Conservation (phyloP, 2,329 filamentous ascomycete species). For the Aquanectria penicillioides region DNA sequence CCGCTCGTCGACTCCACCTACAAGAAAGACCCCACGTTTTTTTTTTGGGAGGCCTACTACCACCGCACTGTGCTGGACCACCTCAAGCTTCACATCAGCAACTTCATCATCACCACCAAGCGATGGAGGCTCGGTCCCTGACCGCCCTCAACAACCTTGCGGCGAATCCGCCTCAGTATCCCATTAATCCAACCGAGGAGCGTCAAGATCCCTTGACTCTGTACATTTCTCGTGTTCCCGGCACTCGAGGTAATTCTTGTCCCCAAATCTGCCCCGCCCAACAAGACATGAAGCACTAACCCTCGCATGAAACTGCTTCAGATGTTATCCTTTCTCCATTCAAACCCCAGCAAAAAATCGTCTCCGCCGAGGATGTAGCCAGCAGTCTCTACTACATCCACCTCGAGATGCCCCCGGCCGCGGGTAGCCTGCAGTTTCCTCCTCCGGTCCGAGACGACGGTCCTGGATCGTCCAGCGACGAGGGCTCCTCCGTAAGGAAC, state of each 20-base stretch:
- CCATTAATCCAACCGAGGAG: slow-evolving; percentile 76
- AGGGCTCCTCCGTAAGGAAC: slow-evolving; percentile 53
- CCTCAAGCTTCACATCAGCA: slow-evolving; percentile 1
- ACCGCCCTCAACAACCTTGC: slow-evolving; percentile 83
- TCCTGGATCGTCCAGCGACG: slow-evolving; percentile 55
- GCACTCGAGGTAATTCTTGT: slow-evolving; percentile 76
- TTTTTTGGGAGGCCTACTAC: slow-evolving; percentile 1
- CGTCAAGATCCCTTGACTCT: slow-evolving; percentile 78
- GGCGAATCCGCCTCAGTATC: slow-evolving; percentile 86
- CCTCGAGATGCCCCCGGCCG: slow-evolving; percentile 65
- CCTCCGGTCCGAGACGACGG: slow-evolving; percentile 42
- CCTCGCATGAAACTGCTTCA: slow-evolving; percentile 47
- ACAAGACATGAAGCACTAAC: slow-evolving; percentile 22
- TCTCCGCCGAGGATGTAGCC: slow-evolving; percentile 86
- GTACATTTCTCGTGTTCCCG: slow-evolving; percentile 94
- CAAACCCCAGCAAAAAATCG: slow-evolving; percentile 88
- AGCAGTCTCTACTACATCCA: slow-evolving; percentile 94
- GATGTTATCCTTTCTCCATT: slow-evolving; percentile 93
- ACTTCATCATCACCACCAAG: neutral
- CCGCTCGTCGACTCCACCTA: slow-evolving; percentile 3
- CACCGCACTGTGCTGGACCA: neutral
- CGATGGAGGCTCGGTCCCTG: slow-evolving; percentile 84
- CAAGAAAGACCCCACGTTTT: slow-evolving; percentile 6
- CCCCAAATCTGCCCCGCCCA: slow-evolving; percentile 21
- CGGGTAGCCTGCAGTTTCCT: slow-evolving; percentile 52